Conservation (phyloP, 805 yeast genomes). For the Pichia heedii region DNA sequence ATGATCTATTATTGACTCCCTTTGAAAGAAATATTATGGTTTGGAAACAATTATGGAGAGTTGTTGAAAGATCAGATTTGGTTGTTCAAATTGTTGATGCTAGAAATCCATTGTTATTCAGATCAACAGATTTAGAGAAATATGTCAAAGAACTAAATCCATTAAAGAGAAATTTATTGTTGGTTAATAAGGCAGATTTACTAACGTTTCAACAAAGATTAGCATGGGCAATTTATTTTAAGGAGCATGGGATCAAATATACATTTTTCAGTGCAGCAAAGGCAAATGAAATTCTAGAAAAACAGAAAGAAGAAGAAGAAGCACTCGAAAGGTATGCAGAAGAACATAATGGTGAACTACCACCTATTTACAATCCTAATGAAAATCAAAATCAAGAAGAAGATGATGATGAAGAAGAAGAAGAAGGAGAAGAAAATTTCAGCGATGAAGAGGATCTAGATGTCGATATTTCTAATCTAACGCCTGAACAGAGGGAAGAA, state of each 20-base stretch:
- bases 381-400: neutral
- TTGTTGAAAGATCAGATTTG: slow-evolving; percentile 87
- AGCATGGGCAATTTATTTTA: slow-evolving; percentile 82
- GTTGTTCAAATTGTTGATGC: slow-evolving; percentile 98
- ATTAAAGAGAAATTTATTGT: slow-evolving; percentile 67
- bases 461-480: slow-evolving; percentile 14
- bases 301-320: slow-evolving; percentile 39
- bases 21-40: slow-evolving; percentile 96
- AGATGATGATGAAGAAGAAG: slow-evolving; percentile 5
- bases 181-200: slow-evolving; percentile 92
- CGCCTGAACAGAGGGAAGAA: slow-evolving; percentile 16
- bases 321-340: slow-evolving; percentile 10
- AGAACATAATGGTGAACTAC: slow-evolving; percentile 9
- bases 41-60: slow-evolving; percentile 98
- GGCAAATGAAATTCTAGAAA: slow-evolving; percentile 69
- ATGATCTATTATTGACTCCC: slow-evolving; percentile 85
- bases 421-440: slow-evolving; percentile 4
- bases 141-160: slow-evolving; percentile 74
- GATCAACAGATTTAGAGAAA: slow-evolving; percentile 74
- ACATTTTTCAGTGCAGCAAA: slow-evolving; percentile 89
- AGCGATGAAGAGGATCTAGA: slow-evolving; percentile 14
- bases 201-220: slow-evolving; percentile 68
- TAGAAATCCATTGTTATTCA: slow-evolving; percentile 81
- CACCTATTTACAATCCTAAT: slow-evolving; percentile 6
- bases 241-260: slow-evolving; percentile 56